These are phyloP conservation scores for Cyclocybe cylindracea DNA, from an alignment of 768 basidiomycete species.

Conservation along the genomic window DNA sequence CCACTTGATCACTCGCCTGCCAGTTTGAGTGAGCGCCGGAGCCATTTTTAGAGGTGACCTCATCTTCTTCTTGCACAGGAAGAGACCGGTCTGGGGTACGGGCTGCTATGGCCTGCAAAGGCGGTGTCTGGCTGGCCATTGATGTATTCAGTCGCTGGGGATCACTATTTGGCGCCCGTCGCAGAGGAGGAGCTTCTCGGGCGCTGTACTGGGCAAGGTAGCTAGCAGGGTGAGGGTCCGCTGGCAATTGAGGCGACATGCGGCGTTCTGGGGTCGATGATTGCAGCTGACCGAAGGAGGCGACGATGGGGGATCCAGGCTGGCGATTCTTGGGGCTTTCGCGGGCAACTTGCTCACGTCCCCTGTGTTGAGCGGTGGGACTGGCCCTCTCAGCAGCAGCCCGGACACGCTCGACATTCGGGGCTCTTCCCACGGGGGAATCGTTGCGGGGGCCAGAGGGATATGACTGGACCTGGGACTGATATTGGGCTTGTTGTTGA, in stretches of 20 bases:
- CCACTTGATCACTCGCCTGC: constrained; percentile 32
- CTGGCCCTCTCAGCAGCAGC: constrained; percentile 49
- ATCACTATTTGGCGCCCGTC: constrained; percentile 29
- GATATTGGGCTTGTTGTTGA: constrained; percentile 55
- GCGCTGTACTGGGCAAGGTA: constrained; percentile 47
- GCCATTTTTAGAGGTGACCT: constrained; percentile 38
- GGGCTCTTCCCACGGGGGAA: constrained; percentile 48
- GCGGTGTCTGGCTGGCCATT: constrained; percentile 53
- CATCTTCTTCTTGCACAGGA: constrained; percentile 79
- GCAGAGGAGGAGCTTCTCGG: constrained; percentile 41
- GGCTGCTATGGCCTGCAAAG: constrained; percentile 49
- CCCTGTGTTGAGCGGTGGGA: constrained; percentile 46
- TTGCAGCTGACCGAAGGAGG: constrained; percentile 36
- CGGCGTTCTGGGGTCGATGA: constrained; percentile 56
- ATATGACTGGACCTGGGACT: constrained; percentile 36
- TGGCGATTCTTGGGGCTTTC: constrained; percentile 52
- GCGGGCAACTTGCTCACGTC: constrained; percentile 43
- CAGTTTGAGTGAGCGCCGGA: constrained; percentile 29
- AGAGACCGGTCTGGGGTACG: constrained; percentile 73
- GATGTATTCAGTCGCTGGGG: constrained; percentile 29
- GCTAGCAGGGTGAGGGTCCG: constrained; percentile 39
- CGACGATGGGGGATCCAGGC: constrained; percentile 37
- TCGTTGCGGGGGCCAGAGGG: constrained; percentile 26
- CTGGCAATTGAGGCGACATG: constrained; percentile 49
- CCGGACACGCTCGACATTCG: constrained; percentile 56